A percentile compares a stretch with the other conserved stretches of the same genome.
These are phyloP conservation scores for Graphiopsis chlorocephala DNA, from an alignment of 2,329 filamentous ascomycete species.

Conservation along the genomic window DNA sequence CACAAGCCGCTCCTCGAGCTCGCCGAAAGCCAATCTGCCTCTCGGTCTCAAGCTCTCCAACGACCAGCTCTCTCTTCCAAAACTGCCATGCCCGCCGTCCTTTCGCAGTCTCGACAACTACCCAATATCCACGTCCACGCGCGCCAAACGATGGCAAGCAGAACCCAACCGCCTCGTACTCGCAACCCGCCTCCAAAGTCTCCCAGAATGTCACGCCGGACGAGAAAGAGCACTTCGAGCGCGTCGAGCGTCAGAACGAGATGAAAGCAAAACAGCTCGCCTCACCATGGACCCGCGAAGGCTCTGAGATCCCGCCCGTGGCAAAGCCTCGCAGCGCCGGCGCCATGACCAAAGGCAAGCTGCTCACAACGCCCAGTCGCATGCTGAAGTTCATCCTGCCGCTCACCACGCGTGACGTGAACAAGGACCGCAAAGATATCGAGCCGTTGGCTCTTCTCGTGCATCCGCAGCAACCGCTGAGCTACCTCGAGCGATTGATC, in stretches of 20 bases:
- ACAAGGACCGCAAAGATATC: slow-evolving; percentile 64
- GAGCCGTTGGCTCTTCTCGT: slow-evolving; percentile 81
- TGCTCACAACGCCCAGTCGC: slow-evolving; percentile 75
- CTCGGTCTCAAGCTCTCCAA: neutral
- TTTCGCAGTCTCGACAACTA: neutral
- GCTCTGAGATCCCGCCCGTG: slow-evolving; percentile 58
- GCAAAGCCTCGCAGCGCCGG: slow-evolving; percentile 50
- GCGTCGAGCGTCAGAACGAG: slow-evolving; percentile 32
- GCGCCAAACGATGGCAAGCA: slow-evolving; percentile 12
- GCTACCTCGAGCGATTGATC: slow-evolving; percentile 83
- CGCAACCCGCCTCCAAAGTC: slow-evolving; percentile 28
- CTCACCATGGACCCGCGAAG: slow-evolving; percentile 65
- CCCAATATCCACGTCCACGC: slow-evolving; percentile 5
- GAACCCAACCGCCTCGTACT: slow-evolving; percentile 30
- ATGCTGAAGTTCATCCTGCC: slow-evolving; percentile 79
- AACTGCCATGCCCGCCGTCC: neutral
- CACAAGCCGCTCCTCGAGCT: slow-evolving; percentile 25
- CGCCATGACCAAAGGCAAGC: slow-evolving; percentile 69
- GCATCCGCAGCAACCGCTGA: slow-evolving; percentile 86
- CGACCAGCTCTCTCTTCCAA: neutral
- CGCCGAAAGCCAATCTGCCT: slow-evolving; percentile 5
- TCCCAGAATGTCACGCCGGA: slow-evolving; percentile 33
- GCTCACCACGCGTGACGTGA: slow-evolving; percentile 60
- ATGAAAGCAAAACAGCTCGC: slow-evolving; percentile 56
- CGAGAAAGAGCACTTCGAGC: slow-evolving; percentile 46